phyloP scores from a whole-genome alignment of 306 rosid species.

The Gleditsia sinensis region DNA sequence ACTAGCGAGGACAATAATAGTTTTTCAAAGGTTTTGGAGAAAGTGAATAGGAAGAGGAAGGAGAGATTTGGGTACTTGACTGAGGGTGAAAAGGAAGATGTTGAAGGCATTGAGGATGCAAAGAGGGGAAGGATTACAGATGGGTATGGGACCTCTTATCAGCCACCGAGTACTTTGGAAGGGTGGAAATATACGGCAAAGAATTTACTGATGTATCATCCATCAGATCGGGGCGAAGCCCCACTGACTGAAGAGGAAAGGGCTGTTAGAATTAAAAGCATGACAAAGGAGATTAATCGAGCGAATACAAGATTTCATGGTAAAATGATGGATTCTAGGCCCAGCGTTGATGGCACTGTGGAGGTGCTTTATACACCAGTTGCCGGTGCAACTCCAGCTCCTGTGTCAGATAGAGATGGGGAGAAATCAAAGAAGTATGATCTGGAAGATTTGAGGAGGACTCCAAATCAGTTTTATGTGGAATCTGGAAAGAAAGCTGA shows the following conservation, averaged over 20 bases:
- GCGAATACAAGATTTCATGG: slow-evolving; percentile 79
- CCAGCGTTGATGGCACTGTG: slow-evolving; percentile 66
- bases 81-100: slow-evolving; percentile 67
- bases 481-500: slow-evolving; percentile 81
- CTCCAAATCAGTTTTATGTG: slow-evolving; percentile 80
- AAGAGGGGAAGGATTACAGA: slow-evolving; percentile 89
- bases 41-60: slow-evolving; percentile 97
- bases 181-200: slow-evolving; percentile 86
- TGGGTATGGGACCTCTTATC: slow-evolving; percentile 92
- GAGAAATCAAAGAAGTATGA: slow-evolving; percentile 89
- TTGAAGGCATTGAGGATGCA: slow-evolving; percentile 65
- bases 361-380: slow-evolving; percentile 85
- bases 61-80: slow-evolving; percentile 73
- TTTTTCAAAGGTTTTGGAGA: slow-evolving; percentile 77
- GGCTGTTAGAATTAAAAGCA: slow-evolving; percentile 64
- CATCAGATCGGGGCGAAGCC: slow-evolving; percentile 86
- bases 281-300: slow-evolving; percentile 78
- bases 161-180: slow-evolving; percentile 86
- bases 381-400: slow-evolving; percentile 76
- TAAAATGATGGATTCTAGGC: slow-evolving; percentile 76
- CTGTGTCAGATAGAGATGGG: slow-evolving; percentile 62
- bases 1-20: slow-evolving; percentile 93
- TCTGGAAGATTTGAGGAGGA: slow-evolving; percentile 92
- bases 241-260: slow-evolving; percentile 84
- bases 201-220: slow-evolving; percentile 95